A percentile compares a stretch with the other conserved stretches of the same genome.
phyloP scores from a whole-genome alignment of 106 monocot species.

The Ottelia alismoides region DNA sequence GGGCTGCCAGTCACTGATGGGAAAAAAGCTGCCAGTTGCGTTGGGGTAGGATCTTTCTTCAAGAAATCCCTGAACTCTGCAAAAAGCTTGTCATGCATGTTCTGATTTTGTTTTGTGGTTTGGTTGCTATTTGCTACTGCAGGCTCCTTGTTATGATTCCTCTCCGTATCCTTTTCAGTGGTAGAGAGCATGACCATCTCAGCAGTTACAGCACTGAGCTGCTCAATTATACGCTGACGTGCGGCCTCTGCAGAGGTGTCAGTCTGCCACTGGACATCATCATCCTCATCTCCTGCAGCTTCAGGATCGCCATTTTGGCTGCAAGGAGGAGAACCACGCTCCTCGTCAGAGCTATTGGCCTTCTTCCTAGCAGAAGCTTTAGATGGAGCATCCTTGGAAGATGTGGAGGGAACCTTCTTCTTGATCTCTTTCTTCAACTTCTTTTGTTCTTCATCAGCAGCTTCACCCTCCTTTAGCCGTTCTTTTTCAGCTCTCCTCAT shows the following conservation, averaged over 20 bases:
- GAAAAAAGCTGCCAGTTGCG: conserved; percentile 19
- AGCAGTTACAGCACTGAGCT: conserved; percentile 55
- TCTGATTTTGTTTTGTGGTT: not conserved
- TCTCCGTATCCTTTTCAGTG: conserved; percentile 2
- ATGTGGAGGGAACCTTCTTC: conserved; percentile 20
- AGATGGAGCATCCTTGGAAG: conserved; percentile 8
- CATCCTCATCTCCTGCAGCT: conserved; percentile 29
- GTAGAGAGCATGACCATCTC: conserved; percentile 80
- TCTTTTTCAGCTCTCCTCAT: conserved; percentile 84
- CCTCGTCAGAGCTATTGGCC: conserved; percentile 33
- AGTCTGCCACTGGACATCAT: conserved; percentile 65
- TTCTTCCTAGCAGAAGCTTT: conserved; percentile 26
- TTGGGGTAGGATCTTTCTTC: conserved; percentile 22
- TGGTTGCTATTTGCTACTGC: not conserved
- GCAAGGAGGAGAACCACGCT: conserved; percentile 31
- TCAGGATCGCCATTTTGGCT: conserved; percentile 33
- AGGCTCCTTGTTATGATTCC: conserved; percentile 5
- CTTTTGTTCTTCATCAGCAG: conserved; percentile 68
- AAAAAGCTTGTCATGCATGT: conserved; percentile 11
- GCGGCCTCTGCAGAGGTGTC: conserved; percentile 68
- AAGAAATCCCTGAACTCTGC: conserved; percentile 28
- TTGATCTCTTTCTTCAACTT: conserved; percentile 58
- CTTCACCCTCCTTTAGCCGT: conserved; percentile 62
- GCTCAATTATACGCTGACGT: conserved; percentile 49
- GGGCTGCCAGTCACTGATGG: conserved; percentile 14